A percentile compares a stretch with the other conserved stretches of the same genome.
Conservation (phyloP, 2,329 filamentous ascomycete species). For the Plenodomus lindquistii region DNA sequence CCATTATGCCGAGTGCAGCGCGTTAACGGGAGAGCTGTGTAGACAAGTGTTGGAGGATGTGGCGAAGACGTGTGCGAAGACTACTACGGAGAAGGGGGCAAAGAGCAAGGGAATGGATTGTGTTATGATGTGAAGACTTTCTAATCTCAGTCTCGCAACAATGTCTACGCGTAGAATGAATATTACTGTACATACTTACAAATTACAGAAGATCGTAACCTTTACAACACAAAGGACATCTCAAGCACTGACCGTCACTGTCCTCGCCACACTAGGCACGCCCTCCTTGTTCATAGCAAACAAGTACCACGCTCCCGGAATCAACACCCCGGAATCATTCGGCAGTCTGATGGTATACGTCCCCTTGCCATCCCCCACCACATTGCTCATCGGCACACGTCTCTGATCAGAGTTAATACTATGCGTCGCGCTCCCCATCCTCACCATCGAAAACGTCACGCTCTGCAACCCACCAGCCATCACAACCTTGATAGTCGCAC, state of each 20-base stretch:
- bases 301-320: slow-evolving; percentile 1
- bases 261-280: not conserved
- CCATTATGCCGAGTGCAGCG: slow-evolving; percentile 66
- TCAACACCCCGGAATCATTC: not conserved
- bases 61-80: slow-evolving; percentile 61
- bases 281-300: slow-evolving; percentile 1
- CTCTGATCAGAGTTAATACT: slow-evolving; percentile 61
- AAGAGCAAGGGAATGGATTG: slow-evolving; percentile 46
- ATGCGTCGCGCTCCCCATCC: slow-evolving; percentile 55
- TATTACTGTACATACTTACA: too few relatives aligned
- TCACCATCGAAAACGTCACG: slow-evolving; percentile 40
- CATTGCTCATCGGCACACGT: slow-evolving; percentile 44
- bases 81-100: slow-evolving; percentile 58
- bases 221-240: not conserved
- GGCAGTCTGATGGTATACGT: not conserved
- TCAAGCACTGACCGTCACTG: not conserved
- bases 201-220: not conserved
- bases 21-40: slow-evolving; percentile 63
- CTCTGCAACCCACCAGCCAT: not conserved
- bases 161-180: too few relatives aligned
- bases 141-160: too few relatives aligned
- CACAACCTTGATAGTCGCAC: not conserved
- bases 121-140: not conserved
- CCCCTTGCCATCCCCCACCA: not conserved
- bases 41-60: slow-evolving; percentile 64